Conservation (phyloP, 306 rosid species). For the Prunus salicina region DNA sequence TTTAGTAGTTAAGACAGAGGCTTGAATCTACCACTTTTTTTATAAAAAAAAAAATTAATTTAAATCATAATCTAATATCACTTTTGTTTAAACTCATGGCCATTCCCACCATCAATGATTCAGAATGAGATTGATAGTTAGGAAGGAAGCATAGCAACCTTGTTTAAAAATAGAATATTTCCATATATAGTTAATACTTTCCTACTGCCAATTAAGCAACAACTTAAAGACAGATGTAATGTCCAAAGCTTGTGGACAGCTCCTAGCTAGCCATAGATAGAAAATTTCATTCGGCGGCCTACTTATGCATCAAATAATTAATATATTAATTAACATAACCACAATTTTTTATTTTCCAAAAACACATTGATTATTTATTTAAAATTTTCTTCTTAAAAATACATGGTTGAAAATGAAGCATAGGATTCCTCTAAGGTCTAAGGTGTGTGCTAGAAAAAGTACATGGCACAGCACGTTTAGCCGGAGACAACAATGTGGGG, state of each 20-base stretch:
- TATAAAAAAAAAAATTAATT: no score
- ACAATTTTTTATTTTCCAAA: not conserved
- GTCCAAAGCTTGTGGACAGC: slow-evolving; percentile 5
- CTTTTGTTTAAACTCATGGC: not conserved
- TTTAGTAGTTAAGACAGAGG: no score
- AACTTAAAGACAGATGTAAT: not conserved
- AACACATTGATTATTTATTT: not conserved
- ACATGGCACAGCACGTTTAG: slow-evolving; percentile 31
- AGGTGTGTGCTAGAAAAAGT: slow-evolving; percentile 16
- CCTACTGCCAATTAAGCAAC: not conserved
- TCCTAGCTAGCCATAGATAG: not conserved
- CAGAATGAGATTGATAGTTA: not conserved
- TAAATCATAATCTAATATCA: not conserved
- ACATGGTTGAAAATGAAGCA: slow-evolving; percentile 23
- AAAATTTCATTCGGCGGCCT: slow-evolving; percentile 1
- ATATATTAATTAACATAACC: not conserved
- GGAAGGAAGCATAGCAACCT: not conserved
- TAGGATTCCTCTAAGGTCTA: slow-evolving; percentile 26
- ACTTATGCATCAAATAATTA: not conserved
- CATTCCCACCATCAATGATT: not conserved
- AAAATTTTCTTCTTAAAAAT: no score
- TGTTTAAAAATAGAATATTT: not conserved
- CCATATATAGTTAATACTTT: not conserved
- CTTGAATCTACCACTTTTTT: no score
- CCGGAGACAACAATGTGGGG: slow-evolving; percentile 30